These are phyloP conservation scores for Chlamydomonas reinhardtii DNA, from an alignment of 163 green algal species.

Conservation along the genomic window DNA sequence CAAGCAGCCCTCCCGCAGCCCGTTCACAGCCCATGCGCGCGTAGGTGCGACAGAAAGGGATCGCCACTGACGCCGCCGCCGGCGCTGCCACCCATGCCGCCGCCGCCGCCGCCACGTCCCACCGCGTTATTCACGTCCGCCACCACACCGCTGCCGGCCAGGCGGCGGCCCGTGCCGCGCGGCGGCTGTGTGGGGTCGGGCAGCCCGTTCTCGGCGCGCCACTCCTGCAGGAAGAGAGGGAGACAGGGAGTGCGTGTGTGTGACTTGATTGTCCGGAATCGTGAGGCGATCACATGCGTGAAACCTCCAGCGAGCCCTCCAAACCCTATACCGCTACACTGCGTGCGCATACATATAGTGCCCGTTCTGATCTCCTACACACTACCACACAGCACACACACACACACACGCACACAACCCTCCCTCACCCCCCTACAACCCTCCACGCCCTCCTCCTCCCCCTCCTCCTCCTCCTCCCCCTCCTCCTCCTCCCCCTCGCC, in stretches of 20 bases:
- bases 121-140: neutral
- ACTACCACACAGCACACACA: no score
- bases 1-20: neutral
- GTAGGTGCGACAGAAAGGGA: constrained; percentile 41
- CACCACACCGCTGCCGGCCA: neutral
- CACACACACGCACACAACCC: no score
- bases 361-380: no score
- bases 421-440: no score
- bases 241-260: no score
- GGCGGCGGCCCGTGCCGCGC: neutral
- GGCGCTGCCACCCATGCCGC: neutral
- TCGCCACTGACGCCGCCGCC: neutral
- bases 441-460: no score
- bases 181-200: neutral
- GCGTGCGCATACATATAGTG: no score
- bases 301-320: no score
- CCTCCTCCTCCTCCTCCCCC: no score
- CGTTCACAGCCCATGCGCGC: constrained; percentile 15
- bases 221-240: neutral
- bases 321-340: no score
- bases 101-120: neutral
- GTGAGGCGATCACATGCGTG: no score
- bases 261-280: neutral
- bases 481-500: no score
- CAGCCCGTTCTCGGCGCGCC: constrained; percentile 31